Evolutionary conservation across 371 early-diverging fungal genomes (phyloP).

Genomic region (Mucor lusitanicus): DNA sequence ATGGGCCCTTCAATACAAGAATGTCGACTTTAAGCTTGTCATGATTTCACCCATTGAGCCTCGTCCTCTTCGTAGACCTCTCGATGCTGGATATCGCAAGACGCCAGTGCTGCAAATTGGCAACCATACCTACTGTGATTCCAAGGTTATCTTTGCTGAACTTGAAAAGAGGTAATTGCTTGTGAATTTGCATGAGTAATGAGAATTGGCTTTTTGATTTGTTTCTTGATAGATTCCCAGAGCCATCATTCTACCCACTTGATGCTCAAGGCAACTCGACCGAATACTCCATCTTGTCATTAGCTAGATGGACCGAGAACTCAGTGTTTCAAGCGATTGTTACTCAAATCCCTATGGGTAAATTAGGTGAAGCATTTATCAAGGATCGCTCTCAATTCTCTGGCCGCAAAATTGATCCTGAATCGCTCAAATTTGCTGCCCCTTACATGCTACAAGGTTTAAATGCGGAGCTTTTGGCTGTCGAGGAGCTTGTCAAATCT

Average conservation of each 20-base stretch:
- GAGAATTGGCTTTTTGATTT: background rate
- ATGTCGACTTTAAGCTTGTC: constrained; percentile 38
- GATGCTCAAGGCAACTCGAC: constrained; percentile 1
- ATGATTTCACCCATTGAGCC: constrained; percentile 28
- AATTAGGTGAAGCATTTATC: constrained; percentile 10
- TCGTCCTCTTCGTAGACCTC: constrained; percentile 46
- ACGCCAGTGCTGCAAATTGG: constrained; percentile 67
- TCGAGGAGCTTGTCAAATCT: constrained; percentile 3
- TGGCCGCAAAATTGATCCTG: constrained; percentile 7
- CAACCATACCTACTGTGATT: constrained; percentile 58
- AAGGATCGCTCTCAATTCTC: constrained; percentile 16
- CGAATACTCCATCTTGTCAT: background rate
- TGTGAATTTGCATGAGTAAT: background rate
- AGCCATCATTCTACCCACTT: constrained; percentile 19
- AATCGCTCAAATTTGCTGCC: background rate
- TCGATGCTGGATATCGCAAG: constrained; percentile 58
- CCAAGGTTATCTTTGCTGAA: constrained; percentile 49
- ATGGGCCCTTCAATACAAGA: constrained; percentile 42
- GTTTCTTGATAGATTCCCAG: constrained; percentile 14
- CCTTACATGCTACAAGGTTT: constrained; percentile 17
- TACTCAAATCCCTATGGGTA: constrained; percentile 11
- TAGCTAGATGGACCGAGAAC: constrained; percentile 14
- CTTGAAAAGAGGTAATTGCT: constrained; percentile 46
- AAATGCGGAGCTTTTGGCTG: constrained; percentile 5
- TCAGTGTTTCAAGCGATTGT: constrained; percentile 4